Base-by-base conservation (phyloP, 2,329 filamentous ascomycete species). In the Phialemoniopsis sp. region DNA sequence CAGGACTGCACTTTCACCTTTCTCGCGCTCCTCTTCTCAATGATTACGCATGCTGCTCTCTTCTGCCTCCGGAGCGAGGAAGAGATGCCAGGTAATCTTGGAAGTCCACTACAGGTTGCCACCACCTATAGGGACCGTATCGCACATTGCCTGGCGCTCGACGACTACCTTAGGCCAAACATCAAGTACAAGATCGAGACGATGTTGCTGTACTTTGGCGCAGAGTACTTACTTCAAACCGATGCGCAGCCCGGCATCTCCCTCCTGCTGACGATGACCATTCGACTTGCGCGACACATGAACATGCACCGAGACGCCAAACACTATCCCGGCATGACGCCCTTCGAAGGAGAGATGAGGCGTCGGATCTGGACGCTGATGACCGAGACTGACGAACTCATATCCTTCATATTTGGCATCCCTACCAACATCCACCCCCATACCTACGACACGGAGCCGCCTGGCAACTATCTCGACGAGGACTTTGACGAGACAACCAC, bases 401-500 rank as follows among this genome's bases (percentile, higher is more conserved):
- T 72, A 34, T 71, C 70, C 1, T 72, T 70, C 43, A 70, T 76
- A 52, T 64, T 73, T n/a, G 71, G 73, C 8, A 65, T 76, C 51
- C 72, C 73, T 2, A 58, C 67, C n/a, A 67, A 69, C 39, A 61
- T 75, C 35, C 60, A 69, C 39, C 60, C 69, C 16, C 62, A 64
- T 10, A 62, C 69, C 32, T 70, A 62, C 50, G 71, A 74, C 47
- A 67, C 65, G 2, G 59, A 55, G 7, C 54, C 63, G 19, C 71
- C 71, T 5, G 54, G 60, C 5, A 74, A 73, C 47, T 54, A 74
- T 8, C 59, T 55, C 36, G 73, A 78, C 44, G 61, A 67, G 12
- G 73, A 77, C 48, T 74, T 78, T 46, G 69, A 72, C 46, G 70
- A 75, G 49, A 55, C 62, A 15, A 59, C 62, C 13, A 52, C 53